Conservation (phyloP, 2,329 filamentous ascomycete genomes). For the Venturia effusa region DNA sequence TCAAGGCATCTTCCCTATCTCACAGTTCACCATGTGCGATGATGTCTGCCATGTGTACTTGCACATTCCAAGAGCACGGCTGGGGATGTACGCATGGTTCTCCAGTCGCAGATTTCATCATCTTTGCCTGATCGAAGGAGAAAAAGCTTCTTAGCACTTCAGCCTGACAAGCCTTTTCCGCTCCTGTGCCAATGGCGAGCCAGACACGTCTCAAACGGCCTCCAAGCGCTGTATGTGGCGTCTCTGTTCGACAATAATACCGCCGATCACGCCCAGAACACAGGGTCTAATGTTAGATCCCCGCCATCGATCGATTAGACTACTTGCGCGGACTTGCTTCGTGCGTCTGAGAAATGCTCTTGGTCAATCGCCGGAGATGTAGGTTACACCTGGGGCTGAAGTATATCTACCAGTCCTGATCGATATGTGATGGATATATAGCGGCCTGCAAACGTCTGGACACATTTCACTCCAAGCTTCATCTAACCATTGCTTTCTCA, state of each 20-base stretch:
- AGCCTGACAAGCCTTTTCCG: background rate
- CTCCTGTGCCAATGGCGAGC: background rate
- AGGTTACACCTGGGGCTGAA: background rate
- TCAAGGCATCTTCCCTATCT: background rate
- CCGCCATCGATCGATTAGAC: background rate
- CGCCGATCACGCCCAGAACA: background rate
- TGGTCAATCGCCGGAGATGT: conserved; percentile 5
- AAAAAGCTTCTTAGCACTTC: background rate
- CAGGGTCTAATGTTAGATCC: background rate
- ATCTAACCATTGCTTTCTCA: background rate
- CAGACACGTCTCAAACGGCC: background rate
- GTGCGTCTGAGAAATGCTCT: background rate
- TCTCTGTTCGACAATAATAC: background rate
- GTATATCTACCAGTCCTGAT: background rate
- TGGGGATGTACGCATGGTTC: background rate
- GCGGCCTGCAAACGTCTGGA: background rate
- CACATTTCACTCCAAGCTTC: background rate
- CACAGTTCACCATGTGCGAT: background rate
- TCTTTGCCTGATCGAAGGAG: background rate
- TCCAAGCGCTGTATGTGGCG: background rate
- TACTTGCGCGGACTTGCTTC: conserved; percentile 4
- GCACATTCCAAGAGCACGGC: background rate
- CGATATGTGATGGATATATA: background rate
- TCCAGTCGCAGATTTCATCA: background rate
- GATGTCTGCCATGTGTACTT: background rate